Percentiles rank a stretch among this genome's conserved stretches.
These are phyloP conservation scores for Glomus cerebriforme DNA, from an alignment of 192 early-diverging fungal genomes.

Conservation along the genomic window DNA sequence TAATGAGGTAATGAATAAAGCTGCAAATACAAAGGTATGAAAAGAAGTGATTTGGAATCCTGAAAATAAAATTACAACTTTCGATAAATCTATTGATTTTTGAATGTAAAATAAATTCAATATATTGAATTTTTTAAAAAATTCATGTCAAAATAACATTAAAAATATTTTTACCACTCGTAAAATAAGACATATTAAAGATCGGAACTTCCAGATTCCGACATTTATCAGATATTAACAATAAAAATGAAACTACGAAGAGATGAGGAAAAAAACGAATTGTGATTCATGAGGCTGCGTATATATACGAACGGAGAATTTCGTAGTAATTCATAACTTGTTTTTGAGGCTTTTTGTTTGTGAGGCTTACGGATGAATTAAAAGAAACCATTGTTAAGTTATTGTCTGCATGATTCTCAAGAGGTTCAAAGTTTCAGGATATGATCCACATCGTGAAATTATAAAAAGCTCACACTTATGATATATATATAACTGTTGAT, in stretches of 20 bases:
- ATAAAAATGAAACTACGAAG: neutral
- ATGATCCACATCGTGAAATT: too few relatives aligned
- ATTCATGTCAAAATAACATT: neutral
- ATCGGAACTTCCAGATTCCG: neutral
- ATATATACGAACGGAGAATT: neutral
- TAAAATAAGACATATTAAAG: neutral
- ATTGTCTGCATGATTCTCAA: too few relatives aligned
- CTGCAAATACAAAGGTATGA: neutral
- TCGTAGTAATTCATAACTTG: neutral
- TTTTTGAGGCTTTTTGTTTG: too few relatives aligned
- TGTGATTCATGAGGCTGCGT: neutral
- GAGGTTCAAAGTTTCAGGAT: too few relatives aligned
- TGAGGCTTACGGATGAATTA: too few relatives aligned
- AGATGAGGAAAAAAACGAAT: neutral
- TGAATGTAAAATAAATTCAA: neutral
- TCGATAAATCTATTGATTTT: neutral
- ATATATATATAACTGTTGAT: too few relatives aligned
- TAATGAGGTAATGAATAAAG: neutral
- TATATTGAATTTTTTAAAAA: too few relatives aligned
- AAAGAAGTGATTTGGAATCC: neutral
- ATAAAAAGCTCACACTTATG: too few relatives aligned
- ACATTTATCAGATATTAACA: neutral
- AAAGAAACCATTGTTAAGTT: too few relatives aligned
- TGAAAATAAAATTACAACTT: neutral
- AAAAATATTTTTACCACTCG: neutral